Percentiles rank a stretch among this genome's conserved stretches.
Evolutionary conservation across 2,329 filamentous ascomycete species (phyloP).

Genomic region (Alternaria triticina): DNA sequence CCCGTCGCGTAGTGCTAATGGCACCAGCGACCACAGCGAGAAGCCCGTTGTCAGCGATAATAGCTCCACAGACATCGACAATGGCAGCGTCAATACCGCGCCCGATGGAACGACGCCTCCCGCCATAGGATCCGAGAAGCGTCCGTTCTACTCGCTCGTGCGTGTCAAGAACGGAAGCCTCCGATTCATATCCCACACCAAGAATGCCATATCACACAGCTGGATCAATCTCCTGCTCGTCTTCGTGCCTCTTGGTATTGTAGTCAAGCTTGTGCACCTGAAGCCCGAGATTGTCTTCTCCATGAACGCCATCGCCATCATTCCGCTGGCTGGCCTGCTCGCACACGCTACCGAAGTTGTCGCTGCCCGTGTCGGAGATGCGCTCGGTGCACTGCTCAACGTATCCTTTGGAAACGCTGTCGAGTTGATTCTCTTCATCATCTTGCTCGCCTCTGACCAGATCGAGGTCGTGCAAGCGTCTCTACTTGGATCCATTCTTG

Average conservation of each 20-base stretch:
- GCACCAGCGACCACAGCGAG: conserved; percentile 24
- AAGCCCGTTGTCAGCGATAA: conserved; percentile 22
- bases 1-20: not conserved
- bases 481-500: conserved; percentile 84
- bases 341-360: conserved; percentile 59
- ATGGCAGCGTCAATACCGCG: conserved; percentile 52
- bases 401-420: conserved; percentile 61
- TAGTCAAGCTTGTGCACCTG: conserved; percentile 57
- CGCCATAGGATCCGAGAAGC: conserved; percentile 57
- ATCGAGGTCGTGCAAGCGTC: conserved; percentile 93
- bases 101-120: conserved; percentile 59
- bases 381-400: conserved; percentile 58
- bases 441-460: conserved; percentile 64
- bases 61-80: conserved; percentile 23
- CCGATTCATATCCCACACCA: conserved; percentile 61
- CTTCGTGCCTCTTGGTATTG: conserved; percentile 80
- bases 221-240: conserved; percentile 79
- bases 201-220: conserved; percentile 71
- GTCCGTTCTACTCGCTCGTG: conserved; percentile 50
- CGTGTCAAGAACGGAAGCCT: conserved; percentile 59
- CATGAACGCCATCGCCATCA: conserved; percentile 60
- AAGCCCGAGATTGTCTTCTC: conserved; percentile 56
- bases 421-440: conserved; percentile 59
- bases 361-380: conserved; percentile 56
- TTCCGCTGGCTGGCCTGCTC: conserved; percentile 58